Evolutionary conservation across 306 rosid species (phyloP), one percentile per base, ranked within the genome.

Genomic region (Prunus mongolica): DNA sequence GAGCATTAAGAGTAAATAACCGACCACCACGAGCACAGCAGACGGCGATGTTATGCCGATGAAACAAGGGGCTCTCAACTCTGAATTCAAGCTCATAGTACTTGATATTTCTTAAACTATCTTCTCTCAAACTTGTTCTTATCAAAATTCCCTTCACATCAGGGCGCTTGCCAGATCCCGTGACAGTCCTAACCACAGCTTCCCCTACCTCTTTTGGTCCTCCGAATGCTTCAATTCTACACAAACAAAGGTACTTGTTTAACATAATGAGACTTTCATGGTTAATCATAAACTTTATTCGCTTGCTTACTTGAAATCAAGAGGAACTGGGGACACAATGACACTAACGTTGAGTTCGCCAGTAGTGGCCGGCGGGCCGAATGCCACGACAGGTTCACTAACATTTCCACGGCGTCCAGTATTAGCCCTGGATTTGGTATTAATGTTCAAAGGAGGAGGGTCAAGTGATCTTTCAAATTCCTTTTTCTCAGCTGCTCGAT

Each of bases 291-390:
- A 45, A 60, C 56, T 6, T 16, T 5, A 0, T 6, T 24, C 67
- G 15, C 45, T 47, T 65, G 76, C 91, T 88, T 78, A 92, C 99
- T 88, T 86, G 87, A 96, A 96, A 58, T 91, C 93, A 81, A 50
- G 89, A 60, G 98, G 71, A 81, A 93, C 96, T 0, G 88, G 81
- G 0, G 98, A 93, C 34, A 88, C 96, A 65, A 96, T 91, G 80
- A 93, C 90, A 27, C 99, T 89, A 52, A 93, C 96, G 60, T 93
- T 96, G 90, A 93, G 90, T 85, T 93, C 99, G 32, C 98, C 98
- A 34, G 72, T 88, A 1, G 97, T 84, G 24, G 96, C 94, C 0
- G 99, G 98, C 3, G 91, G 99, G 41, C 98, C 98, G 64, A 89
- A 91, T 74, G 94, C 97, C 8, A 91, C 98, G 16, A 91, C 54